Base-by-base conservation (phyloP, 2,329 filamentous ascomycete species). In the Parascedosporium putredinis region DNA sequence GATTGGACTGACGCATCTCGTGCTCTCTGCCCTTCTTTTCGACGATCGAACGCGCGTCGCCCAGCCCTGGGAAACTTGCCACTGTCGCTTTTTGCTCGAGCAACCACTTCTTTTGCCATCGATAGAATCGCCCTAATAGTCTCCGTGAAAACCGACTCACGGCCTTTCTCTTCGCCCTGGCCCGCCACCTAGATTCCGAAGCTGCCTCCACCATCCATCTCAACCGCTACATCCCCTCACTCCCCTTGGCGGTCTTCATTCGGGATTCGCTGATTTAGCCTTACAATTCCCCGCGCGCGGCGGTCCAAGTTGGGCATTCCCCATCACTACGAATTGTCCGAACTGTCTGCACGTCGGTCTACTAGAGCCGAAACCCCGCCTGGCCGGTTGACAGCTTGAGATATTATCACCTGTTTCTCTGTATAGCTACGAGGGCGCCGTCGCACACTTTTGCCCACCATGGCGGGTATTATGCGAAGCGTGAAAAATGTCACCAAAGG, bases 401-500 rank as follows among this genome's bases (percentile, higher is more conserved):
- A n/a, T 10, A 42, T 10, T 42, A 42, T 42, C 38, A 20, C 23
- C 38, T 10, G 12, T n/a, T n/a, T n/a, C n/a, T n/a, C n/a, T n/a
- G n/a, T n/a, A n/a, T n/a, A n/a, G n/a, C n/a, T n/a, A 42, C 16
- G 16, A 14, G 18, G 23, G 38, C 38, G 18, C 23, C 20, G 10
- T 24, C 23, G 2, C 38, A 22, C n/a, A 23, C 3, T 47, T 14
- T 43, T 58, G 62, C 61, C 64, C 67, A 65, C 47, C 64, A 98
- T 98, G 93, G 96, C 91, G 53, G 94, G 94, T 72, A 89, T 97
- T 66, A 88, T 97, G 65, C 81, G 93, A 70, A 95, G 88, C 66
- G 90, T 97, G 62, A 97, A 96, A 75, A 98, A 97, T 76, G 91
- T 98, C 69, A 97, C 93, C 67, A 98, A 97, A 74, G 93, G 93